Evolutionary conservation across 148 eudicot species (phyloP).

Genomic region (Amaranthus cruentus): DNA sequence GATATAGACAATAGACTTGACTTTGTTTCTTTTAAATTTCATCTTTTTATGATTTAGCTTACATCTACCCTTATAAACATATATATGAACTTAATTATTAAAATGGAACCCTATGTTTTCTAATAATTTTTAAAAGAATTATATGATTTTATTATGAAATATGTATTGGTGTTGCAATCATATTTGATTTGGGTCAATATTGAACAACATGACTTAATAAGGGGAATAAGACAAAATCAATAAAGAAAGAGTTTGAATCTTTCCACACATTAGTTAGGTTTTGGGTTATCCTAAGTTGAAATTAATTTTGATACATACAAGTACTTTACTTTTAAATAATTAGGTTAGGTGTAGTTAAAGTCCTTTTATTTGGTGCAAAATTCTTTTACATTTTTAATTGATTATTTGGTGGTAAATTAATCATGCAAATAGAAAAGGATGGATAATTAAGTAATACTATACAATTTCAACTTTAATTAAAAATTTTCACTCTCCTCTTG

Average conservation of each 20-base stretch:
- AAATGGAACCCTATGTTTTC: background rate
- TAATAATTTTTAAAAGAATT: no score
- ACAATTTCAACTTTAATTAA: no score
- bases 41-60: background rate
- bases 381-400: background rate
- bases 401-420: background rate
- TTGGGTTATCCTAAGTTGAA: slow-evolving; percentile 5
- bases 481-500: no score
- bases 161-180: background rate
- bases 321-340: background rate
- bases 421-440: background rate
- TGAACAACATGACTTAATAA: background rate
- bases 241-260: background rate
- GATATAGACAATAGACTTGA: no score
- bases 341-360: slow-evolving; percentile 1
- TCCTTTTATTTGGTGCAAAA: slow-evolving; percentile 5
- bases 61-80: background rate
- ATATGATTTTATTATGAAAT: background rate
- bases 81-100: background rate
- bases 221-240: background rate
- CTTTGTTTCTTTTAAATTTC: background rate
- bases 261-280: slow-evolving; percentile 11
- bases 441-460: background rate
- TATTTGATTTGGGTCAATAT: background rate
- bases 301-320: background rate